Evolutionary conservation across 139 green algal species (phyloP).

Genomic region (Asterochloris sp.): DNA sequence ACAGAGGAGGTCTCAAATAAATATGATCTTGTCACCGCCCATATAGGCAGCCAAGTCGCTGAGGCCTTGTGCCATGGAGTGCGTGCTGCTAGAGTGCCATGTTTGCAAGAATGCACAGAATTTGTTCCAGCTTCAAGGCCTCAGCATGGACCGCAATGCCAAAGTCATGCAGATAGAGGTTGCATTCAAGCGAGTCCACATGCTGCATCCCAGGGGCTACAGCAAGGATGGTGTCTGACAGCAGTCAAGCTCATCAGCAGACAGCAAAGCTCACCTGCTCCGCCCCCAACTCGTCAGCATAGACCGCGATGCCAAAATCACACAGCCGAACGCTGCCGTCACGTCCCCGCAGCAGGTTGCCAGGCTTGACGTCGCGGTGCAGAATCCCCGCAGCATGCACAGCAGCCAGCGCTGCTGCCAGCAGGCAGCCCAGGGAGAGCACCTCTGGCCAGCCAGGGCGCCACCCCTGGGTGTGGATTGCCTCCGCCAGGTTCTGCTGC

Average conservation of each 20-base stretch:
- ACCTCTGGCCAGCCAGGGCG: constrained; percentile 33
- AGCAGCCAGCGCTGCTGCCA: constrained; percentile 45
- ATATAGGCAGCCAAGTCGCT: too few species aligned
- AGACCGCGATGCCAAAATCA: constrained; percentile 61
- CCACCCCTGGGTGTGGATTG: constrained; percentile 64
- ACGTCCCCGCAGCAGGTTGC: constrained; percentile 42
- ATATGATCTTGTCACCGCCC: too few species aligned
- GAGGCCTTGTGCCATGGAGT: too few species aligned
- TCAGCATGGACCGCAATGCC: constrained; percentile 38
- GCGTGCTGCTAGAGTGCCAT: too few species aligned
- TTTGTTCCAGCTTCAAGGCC: constrained; percentile 7
- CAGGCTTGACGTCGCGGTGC: constrained; percentile 56
- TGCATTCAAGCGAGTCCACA: background rate
- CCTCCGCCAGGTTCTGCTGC: constrained; percentile 35
- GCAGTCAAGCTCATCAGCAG: too few species aligned
- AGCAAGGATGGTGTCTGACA: too few species aligned
- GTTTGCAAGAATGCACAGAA: too few species aligned
- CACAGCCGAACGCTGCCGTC: constrained; percentile 21
- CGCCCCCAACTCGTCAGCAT: background rate
- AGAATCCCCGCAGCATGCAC: constrained; percentile 44
- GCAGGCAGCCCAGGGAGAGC: constrained; percentile 38
- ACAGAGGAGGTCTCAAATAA: too few species aligned
- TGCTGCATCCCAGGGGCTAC: too few species aligned
- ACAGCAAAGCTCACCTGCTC: background rate
- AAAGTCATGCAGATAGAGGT: constrained; percentile 49